Conservation (phyloP, 2,329 filamentous ascomycete genomes). For the Alternaria brassicicola region DNA sequence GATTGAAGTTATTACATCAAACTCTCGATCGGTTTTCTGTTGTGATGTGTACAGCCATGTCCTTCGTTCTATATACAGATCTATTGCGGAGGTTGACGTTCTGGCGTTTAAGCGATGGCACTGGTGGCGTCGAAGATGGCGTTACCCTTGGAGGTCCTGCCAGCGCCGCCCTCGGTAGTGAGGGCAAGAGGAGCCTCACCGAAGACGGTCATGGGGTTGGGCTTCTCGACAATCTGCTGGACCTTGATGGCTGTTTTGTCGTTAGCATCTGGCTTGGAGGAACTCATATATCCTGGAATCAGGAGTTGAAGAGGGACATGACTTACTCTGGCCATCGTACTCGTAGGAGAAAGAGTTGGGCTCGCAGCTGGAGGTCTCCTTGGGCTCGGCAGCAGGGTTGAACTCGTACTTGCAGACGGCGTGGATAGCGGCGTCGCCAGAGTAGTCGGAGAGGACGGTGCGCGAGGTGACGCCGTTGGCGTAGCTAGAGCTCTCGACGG, state of each 20-base stretch:
- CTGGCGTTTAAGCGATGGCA: conserved; percentile 12
- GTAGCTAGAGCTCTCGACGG: not conserved
- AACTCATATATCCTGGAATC: not conserved
- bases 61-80: not conserved
- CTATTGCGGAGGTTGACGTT: not conserved
- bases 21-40: not conserved
- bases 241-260: conserved; percentile 9
- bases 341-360: conserved; percentile 7
- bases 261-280: not conserved
- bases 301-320: not conserved
- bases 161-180: not conserved
- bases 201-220: conserved; percentile 14
- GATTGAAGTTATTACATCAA: not conserved
- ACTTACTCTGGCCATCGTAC: conserved; percentile 17
- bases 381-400: not conserved
- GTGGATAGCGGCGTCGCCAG: conserved; percentile 6
- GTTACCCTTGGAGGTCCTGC: not conserved
- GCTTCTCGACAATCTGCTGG: conserved; percentile 15
- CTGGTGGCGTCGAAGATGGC: conserved; percentile 10
- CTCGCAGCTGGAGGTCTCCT: not conserved
- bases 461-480: not conserved
- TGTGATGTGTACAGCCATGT: not conserved
- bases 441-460: conserved; percentile 7
- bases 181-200: conserved; percentile 10
- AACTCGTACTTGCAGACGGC: conserved; percentile 1